Conservation (phyloP, 2,329 filamentous ascomycete species). For the Neurospora crassa region DNA sequence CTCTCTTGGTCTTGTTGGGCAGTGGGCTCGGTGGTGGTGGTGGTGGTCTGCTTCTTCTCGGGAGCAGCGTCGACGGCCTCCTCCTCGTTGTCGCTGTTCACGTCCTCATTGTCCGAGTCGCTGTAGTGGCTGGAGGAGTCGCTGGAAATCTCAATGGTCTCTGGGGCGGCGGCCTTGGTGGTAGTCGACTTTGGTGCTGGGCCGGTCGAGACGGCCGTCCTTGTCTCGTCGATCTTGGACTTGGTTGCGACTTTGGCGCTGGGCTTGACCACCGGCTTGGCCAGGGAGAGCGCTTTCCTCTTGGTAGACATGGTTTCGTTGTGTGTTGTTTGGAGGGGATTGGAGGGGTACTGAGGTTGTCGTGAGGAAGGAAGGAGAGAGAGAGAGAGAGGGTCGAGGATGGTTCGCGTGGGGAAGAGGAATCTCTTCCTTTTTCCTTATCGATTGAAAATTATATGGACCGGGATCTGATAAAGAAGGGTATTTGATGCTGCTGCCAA, state of each 20-base stretch:
- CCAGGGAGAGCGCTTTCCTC: conserved; percentile 50
- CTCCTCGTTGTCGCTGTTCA: conserved; percentile 14
- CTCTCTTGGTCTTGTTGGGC: conserved; percentile 14
- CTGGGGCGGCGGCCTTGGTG: conserved; percentile 16
- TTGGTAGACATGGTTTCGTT: conserved; percentile 45
- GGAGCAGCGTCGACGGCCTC: conserved; percentile 7
- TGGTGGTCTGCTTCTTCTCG: conserved; percentile 6
- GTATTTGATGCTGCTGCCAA: neutral
- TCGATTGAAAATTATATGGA: conserved; percentile 1
- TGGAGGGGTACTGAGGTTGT: neutral
- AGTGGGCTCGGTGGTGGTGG: conserved; percentile 8
- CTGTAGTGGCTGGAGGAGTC: conserved; percentile 40
- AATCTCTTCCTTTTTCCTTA: neutral
- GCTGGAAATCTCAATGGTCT: conserved; percentile 49
- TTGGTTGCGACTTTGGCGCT: conserved; percentile 42
- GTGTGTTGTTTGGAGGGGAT: neutral
- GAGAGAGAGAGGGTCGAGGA: neutral
- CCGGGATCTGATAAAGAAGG: neutral
- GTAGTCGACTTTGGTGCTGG: conserved; percentile 22
- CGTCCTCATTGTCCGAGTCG: conserved; percentile 33
- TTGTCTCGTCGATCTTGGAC: conserved; percentile 48
- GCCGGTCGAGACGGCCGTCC: conserved; percentile 39
- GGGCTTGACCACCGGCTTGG: conserved; percentile 43
- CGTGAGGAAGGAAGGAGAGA: neutral
- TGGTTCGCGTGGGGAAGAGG: neutral